Base-by-base conservation (phyloP, 768 basidiomycete species). In the Naganishia vishniacii region DNA sequence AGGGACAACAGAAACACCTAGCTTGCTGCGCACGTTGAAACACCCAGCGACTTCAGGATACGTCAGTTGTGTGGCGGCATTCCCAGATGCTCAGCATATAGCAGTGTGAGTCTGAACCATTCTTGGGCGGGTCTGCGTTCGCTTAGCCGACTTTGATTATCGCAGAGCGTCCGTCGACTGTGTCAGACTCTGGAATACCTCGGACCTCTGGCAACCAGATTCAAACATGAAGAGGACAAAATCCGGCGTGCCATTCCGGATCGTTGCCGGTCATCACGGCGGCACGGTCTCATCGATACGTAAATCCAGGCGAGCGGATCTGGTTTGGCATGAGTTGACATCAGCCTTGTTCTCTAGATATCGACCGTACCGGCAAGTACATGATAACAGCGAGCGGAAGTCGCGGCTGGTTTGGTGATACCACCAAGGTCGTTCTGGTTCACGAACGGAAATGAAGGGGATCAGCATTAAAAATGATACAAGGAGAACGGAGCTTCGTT, bases 261-360 rank as follows among this genome's bases (percentile, higher is more conserved):
- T 97, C 65, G 88, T 97, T 40, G 87, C 91, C 12, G 94, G 93
- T 0, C 94, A 95, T 79, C 90, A 95, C 78, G 92, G 93, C 40
- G 94, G 93, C 9, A 88, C 87, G 71, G 84, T 97, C 3, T 94
- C 91, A 2, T 86, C 91, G 72, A 88, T 98, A 84, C 78, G 94
- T 97, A 79, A 73, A 90, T 84, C 28, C 31, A 16, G 29, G n/a
- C n/a, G 18, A 60, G 44, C 26, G 3, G 7, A 8, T 16, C n/a
- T 40, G 28, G 9, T 9, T 15, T 16, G 18, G 32, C 48, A n/a
- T 45, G 15, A 53, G 49, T 53, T 67, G 47, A 66, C 34, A 12
- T 5, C 51, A 4, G 34, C 32, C 26, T 44, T 49, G 29, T 40
- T 65, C 18, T 18, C 61, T 71, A 97, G 93, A 92, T 66, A 82